Evolutionary conservation across 2,329 filamentous ascomycete genomes (phyloP).

Genomic region (Ophiognomonia clavigignenti-juglandacearum): DNA sequence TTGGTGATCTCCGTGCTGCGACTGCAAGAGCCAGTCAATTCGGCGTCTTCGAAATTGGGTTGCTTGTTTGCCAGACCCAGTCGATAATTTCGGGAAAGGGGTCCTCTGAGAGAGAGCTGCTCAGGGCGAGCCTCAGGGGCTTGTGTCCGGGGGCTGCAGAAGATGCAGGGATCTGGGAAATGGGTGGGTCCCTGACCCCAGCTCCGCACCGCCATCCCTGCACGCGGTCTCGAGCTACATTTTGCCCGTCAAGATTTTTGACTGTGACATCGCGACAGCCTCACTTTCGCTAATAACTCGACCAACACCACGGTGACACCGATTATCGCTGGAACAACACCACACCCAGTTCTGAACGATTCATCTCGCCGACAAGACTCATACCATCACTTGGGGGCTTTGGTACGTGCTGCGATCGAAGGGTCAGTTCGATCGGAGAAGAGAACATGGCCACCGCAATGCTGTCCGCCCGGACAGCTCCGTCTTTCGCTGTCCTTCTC

Average conservation of each 20-base stretch:
- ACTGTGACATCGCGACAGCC: not conserved
- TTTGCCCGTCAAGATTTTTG: no score
- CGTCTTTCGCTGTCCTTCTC: constrained; percentile 40
- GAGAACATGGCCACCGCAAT: constrained; percentile 41
- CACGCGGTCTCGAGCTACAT: not conserved
- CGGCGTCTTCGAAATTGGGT: constrained; percentile 20
- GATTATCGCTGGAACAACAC: no score
- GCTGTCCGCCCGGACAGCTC: constrained; percentile 23
- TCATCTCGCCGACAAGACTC: not conserved
- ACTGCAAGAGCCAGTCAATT: constrained; percentile 7
- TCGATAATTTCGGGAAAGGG: constrained; percentile 46
- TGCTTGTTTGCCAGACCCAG: constrained; percentile 29
- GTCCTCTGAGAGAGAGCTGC: constrained; percentile 10
- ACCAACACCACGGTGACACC: not conserved
- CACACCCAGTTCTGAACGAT: not conserved
- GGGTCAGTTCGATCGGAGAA: not conserved
- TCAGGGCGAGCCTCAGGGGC: no score
- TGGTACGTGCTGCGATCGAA: not conserved
- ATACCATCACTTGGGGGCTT: not conserved
- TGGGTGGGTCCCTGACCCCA: constrained; percentile 4
- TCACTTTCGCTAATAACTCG: not conserved
- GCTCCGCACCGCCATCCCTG: constrained; percentile 5
- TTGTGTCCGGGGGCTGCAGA: no score
- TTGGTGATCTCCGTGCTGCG: constrained; percentile 7
- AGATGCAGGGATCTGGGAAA: constrained; percentile 15